A percentile compares a stretch with the other conserved stretches of the same genome.
Evolutionary conservation across 176 grass and related monocot species (phyloP).

Genomic region (Elaeis guineensis): DNA sequence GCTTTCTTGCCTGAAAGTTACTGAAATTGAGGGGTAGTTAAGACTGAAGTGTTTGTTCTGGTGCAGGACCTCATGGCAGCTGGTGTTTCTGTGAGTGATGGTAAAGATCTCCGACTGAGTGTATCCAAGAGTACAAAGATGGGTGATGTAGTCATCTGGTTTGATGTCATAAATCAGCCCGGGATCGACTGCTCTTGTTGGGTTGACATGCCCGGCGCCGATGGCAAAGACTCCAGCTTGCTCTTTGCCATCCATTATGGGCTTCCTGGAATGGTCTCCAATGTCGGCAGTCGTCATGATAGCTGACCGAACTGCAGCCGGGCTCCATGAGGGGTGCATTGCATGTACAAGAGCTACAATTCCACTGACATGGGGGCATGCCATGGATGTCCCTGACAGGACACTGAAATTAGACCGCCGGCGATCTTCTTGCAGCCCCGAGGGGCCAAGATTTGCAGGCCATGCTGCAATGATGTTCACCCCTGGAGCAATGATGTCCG

Average conservation of each 20-base stretch:
- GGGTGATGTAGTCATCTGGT: conserved; percentile 51
- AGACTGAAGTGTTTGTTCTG: conserved; percentile 42
- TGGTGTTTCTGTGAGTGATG: conserved; percentile 62
- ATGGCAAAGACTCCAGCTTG: conserved; percentile 42
- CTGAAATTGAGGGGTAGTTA: conserved; percentile 83
- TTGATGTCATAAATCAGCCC: conserved; percentile 70
- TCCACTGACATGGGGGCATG: conserved; percentile 72
- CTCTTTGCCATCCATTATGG: conserved; percentile 46
- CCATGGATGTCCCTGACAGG: conserved; percentile 89
- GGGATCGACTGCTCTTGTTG: conserved; percentile 50
- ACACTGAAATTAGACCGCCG: conserved; percentile 70
- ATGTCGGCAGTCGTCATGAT: conserved; percentile 77
- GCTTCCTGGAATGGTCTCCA: conserved; percentile 47
- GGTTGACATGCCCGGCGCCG: conserved; percentile 66
- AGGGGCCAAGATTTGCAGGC: conserved; percentile 53
- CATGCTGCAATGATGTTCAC: conserved; percentile 98
- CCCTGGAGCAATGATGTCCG: conserved; percentile 63
- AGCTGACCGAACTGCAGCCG: conserved; percentile 43
- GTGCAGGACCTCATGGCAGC: conserved; percentile 34
- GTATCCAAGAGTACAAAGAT: conserved; percentile 82
- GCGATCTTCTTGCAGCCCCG: conserved; percentile 46
- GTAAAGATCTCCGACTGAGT: conserved; percentile 51
- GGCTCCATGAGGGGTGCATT: conserved; percentile 55
- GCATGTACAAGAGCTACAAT: conserved; percentile 55
- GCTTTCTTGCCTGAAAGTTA: conserved; percentile 33